phyloP scores from a whole-genome alignment of 2,329 filamentous ascomycete genomes.

The Aspergillus calidoustus region DNA sequence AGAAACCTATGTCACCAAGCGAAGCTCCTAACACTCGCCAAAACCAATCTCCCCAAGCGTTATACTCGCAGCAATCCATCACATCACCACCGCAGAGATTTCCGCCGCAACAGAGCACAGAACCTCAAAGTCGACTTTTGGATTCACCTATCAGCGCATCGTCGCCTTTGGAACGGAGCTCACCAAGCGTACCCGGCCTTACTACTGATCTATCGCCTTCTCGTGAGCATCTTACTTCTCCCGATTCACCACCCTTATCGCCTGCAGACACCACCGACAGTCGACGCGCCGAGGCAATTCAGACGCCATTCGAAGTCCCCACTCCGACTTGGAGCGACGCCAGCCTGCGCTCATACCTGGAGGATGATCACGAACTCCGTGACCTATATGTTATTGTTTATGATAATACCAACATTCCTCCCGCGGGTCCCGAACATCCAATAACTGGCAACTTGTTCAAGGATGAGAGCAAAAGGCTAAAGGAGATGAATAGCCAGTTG shows the following conservation, averaged over 20 bases:
- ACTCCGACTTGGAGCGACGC: conserved; percentile 82
- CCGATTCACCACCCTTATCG: conserved; percentile 65
- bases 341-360: conserved; percentile 84
- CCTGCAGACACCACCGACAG: conserved; percentile 36
- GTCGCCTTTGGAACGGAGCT: conserved; percentile 57
- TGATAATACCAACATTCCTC: conserved; percentile 82
- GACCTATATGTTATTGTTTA: conserved; percentile 91
- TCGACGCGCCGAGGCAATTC: conserved; percentile 47
- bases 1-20: conserved; percentile 22
- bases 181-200: conserved; percentile 64
- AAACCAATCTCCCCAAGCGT: conserved; percentile 11
- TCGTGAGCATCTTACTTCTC: conserved; percentile 64
- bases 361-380: conserved; percentile 84
- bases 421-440: conserved; percentile 82
- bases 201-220: conserved; percentile 73
- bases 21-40: conserved; percentile 23
- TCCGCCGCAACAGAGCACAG: conserved; percentile 25
- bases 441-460: conserved; percentile 79
- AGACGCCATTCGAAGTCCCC: conserved; percentile 57
- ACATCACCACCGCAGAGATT: conserved; percentile 38
- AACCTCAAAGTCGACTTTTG: conserved; percentile 56
- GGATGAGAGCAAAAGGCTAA: conserved; percentile 83
- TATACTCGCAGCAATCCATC: conserved; percentile 26
- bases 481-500: conserved; percentile 86
- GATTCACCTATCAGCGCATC: conserved; percentile 73